A percentile compares a stretch with the other conserved stretches of the same genome.
phyloP scores from a whole-genome alignment of 768 basidiomycete genomes.

The Kwoniella sp. region DNA sequence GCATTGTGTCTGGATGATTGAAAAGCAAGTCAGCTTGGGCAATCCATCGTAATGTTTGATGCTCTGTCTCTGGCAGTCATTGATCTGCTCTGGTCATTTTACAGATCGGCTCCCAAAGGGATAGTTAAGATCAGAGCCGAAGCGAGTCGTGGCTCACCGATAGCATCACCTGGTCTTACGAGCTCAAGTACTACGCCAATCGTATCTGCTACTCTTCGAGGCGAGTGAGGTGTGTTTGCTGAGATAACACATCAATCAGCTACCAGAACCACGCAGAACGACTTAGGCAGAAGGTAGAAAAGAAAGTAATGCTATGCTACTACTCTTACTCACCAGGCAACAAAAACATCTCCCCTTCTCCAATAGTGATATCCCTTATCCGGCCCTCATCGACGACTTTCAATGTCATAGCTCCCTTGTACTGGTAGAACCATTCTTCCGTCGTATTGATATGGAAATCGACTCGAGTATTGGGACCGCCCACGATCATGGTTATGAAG shows the following conservation, averaged over 20 bases:
- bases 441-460: conserved; percentile 97
- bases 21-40: no score
- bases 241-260: background rate
- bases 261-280: background rate
- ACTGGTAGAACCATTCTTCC: conserved; percentile 99
- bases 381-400: conserved; percentile 66
- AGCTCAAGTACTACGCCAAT: conserved; percentile 90
- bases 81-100: no score
- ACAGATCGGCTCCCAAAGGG: no score
- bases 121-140: no score
- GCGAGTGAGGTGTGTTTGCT: conserved; percentile 97
- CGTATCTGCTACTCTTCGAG: conserved; percentile 84
- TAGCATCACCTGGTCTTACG: conserved; percentile 70
- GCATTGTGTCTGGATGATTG: conserved; percentile 72
- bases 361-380: conserved; percentile 75
- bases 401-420: conserved; percentile 89
- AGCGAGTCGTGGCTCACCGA: conserved; percentile 62
- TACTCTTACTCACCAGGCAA: conserved; percentile 74
- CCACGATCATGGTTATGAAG: conserved; percentile 92
- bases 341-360: conserved; percentile 95
- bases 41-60: no score
- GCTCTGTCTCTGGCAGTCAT: no score
- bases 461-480: conserved; percentile 90
- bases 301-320: no score
- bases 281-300: no score